These are phyloP conservation scores for Saksenaea oblongispora DNA, from an alignment of 371 early-diverging fungal genomes.

Conservation along the genomic window DNA sequence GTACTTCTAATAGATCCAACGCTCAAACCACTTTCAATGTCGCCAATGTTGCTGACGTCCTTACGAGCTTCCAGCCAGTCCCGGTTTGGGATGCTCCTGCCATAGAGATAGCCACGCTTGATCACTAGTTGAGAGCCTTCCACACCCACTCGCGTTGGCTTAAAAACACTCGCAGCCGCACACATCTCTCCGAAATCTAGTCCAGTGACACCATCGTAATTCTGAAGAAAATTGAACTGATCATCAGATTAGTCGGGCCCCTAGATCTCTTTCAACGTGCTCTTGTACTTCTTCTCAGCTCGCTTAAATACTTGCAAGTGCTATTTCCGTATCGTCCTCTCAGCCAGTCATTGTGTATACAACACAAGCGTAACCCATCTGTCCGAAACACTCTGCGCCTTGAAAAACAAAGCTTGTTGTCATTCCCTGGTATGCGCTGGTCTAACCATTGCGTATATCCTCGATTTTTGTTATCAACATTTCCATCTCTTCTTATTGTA, in stretches of 20 bases:
- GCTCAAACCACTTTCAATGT: no score
- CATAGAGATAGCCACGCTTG: constrained; percentile 9
- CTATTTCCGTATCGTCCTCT: no score
- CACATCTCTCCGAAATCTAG: constrained; percentile 8
- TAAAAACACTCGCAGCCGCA: no score
- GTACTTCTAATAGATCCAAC: no score
- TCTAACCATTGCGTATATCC: constrained; percentile 1
- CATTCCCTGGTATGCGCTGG: no score
- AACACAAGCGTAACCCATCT: not conserved
- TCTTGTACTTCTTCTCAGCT: no score
- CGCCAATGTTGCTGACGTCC: no score
- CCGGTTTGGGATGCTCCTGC: constrained; percentile 5
- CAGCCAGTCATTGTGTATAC: no score
- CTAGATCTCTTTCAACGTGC: no score
- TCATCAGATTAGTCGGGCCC: not conserved
- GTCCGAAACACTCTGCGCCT: not conserved
- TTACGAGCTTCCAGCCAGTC: constrained; percentile 6
- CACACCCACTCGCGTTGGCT: not conserved
- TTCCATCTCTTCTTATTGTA: constrained; percentile 1
- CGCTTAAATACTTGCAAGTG: no score
- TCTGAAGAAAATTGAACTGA: not conserved
- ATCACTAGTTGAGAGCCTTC: constrained; percentile 4
- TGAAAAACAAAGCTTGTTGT: not conserved
- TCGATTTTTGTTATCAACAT: not conserved
- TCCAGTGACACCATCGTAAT: constrained; percentile 7